phyloP scores from a whole-genome alignment of 1,284 basidiomycete genomes.

The Ganoderma multipileum region DNA sequence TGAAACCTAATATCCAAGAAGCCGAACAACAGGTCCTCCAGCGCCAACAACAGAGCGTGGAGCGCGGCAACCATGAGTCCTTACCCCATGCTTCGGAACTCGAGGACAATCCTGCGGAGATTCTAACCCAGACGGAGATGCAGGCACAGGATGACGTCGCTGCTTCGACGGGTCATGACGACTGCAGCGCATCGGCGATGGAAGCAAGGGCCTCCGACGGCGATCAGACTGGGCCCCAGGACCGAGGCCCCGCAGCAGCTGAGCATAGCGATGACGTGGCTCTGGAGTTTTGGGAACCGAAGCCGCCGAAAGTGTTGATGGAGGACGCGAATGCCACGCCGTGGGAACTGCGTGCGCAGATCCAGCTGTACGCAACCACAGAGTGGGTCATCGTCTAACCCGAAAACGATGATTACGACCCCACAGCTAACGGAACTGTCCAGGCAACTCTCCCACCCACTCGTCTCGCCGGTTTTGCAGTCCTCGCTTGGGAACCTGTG shows the following conservation, averaged over 20 bases:
- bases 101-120: conserved; percentile 28
- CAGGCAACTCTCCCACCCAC: conserved; percentile 81
- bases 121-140: conserved; percentile 49
- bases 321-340: conserved; percentile 52
- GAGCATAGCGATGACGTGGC: conserved; percentile 18
- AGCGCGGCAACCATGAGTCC: conserved; percentile 21
- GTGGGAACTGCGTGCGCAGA: conserved; percentile 67
- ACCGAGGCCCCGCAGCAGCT: conserved; percentile 6
- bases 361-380: conserved; percentile 86
- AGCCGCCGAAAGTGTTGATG: conserved; percentile 67
- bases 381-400: conserved; percentile 50
- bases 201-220: not conserved
- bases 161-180: not conserved
- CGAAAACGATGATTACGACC: no score
- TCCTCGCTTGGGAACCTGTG: conserved; percentile 86
- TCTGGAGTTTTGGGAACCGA: conserved; percentile 56
- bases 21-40: conserved; percentile 35
- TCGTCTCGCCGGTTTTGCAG: conserved; percentile 79
- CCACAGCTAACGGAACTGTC: not conserved
- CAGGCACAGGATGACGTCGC: conserved; percentile 29
- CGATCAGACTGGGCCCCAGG: not conserved
- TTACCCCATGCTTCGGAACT: conserved; percentile 32
- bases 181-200: not conserved
- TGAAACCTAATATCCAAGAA: conserved; percentile 45
- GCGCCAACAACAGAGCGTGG: conserved; percentile 24